Evolutionary conservation across 2,329 filamentous ascomycete species (phyloP), one percentile per base, ranked within the genome.

Genomic region (Claviceps sp.): DNA sequence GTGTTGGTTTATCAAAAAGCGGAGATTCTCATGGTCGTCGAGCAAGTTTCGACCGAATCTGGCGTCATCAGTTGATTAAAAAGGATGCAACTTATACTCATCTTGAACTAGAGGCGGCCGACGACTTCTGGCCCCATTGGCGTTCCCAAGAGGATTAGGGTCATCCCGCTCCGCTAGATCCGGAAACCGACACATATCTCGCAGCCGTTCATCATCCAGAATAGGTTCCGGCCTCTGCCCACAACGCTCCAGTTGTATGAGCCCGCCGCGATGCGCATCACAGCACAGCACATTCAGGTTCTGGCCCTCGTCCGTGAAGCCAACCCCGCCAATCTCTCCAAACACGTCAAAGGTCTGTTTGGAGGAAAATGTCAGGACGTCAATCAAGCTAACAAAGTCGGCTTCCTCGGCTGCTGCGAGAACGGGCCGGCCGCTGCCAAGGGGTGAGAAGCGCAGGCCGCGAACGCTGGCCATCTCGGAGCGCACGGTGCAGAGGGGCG

Each of bases 351-450:
- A 68, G 0, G 77, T 79, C 65, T 90, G 86, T 64, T 81, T 81
- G n/a, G 74, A 74, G 22, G 71, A 65, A 59, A 82, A 87, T 0
- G 73, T 81, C 59, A 77, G 71, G 0, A 80, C 83, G 57, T 89
- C 81, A 58, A 89, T 82, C 46, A 90, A 71, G 62, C 77, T 82
- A 61, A 91, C 68, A 53, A 78, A 79, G 62, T 91, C 87, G 38
- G 86, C 84, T 61, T 87, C 84, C 64, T 91, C 87, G 2, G 84
- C 85, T 2, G 82, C 82, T 11, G 88, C 75, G 13, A 91, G 73
- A 1, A 87, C 73, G 3, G 77, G 75, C 56, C 75, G 77, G 2
- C 85, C 85, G 49, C 80, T 80, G 17, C 85, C 85, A 2, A 80
- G 65, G 0, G 86, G 85, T 1, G 85, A 87, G 66, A 90, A 91